These are phyloP conservation scores for Rhodotorula sp. DNA, from an alignment of 1,284 basidiomycete genomes.

Conservation along the genomic window DNA sequence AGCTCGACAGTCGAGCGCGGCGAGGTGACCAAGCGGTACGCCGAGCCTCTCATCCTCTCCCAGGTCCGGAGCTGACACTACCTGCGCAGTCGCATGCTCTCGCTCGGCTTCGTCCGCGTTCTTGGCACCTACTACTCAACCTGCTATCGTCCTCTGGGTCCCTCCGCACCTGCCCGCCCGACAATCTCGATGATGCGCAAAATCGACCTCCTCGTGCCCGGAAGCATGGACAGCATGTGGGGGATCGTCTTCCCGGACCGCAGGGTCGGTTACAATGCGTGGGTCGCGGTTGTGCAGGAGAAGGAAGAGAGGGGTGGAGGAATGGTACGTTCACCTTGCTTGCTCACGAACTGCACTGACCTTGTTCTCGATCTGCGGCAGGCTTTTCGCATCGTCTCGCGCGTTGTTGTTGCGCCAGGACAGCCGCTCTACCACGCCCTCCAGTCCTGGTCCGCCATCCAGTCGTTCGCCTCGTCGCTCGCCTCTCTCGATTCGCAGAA, in stretches of 20 bases:
- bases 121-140: conserved; percentile 34
- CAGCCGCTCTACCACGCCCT: conserved; percentile 8
- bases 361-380: neutral
- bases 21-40: conserved; percentile 37
- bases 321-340: conserved; percentile 3
- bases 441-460: conserved; percentile 5
- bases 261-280: conserved; percentile 15
- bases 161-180: conserved; percentile 18
- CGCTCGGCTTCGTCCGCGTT: conserved; percentile 35
- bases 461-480: conserved; percentile 10
- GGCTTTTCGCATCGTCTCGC: conserved; percentile 26
- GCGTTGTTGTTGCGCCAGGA: conserved; percentile 4
- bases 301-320: neutral
- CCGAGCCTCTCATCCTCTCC: too few species aligned
- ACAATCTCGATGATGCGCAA: conserved; percentile 16
- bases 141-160: conserved; percentile 14
- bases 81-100: conserved; percentile 26
- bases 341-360: neutral
- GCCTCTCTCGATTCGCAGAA: conserved; percentile 13
- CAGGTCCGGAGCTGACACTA: neutral
- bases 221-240: conserved; percentile 31
- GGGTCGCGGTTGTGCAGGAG: conserved; percentile 30
- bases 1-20: conserved; percentile 30
- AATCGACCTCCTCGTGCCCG: conserved; percentile 33
- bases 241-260: neutral